Conservation (phyloP, 2,329 filamentous ascomycete species). For the Alternaria triticimaculans region DNA sequence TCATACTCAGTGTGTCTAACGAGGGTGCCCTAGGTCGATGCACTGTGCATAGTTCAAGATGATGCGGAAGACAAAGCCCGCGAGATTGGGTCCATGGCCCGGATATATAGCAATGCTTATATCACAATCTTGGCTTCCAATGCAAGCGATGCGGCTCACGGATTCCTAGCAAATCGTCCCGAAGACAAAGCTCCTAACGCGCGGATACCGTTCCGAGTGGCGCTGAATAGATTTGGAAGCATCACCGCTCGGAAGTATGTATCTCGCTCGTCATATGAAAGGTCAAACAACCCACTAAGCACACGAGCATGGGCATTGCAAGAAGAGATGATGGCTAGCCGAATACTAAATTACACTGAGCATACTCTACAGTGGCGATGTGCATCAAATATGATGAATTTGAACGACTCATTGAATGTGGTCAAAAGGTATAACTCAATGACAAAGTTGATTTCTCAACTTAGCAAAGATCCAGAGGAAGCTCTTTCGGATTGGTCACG, state of each 20-base stretch:
- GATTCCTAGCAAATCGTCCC: rapidly evolving
- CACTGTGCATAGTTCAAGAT: background rate
- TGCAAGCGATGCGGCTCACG: background rate
- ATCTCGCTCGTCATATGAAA: rapidly evolving
- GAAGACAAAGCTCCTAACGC: rapidly evolving
- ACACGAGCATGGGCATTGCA: background rate
- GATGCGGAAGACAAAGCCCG: background rate
- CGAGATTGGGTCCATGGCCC: background rate
- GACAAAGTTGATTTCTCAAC: background rate
- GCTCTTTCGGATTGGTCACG: rapidly evolving
- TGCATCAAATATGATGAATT: background rate
- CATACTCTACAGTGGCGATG: background rate
- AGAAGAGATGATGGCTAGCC: background rate
- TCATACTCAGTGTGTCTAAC: background rate
- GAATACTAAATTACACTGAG: background rate
- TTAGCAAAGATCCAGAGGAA: rapidly evolving
- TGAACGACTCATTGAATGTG: background rate
- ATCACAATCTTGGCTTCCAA: background rate
- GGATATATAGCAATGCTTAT: background rate
- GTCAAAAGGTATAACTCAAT: no score
- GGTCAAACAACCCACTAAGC: background rate
- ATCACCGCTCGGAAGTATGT: background rate
- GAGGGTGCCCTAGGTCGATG: background rate
- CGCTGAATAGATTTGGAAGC: background rate
- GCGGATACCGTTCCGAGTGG: background rate